phyloP scores from a whole-genome alignment of 2,329 filamentous ascomycete species.

The Fusarium pilosicola region DNA sequence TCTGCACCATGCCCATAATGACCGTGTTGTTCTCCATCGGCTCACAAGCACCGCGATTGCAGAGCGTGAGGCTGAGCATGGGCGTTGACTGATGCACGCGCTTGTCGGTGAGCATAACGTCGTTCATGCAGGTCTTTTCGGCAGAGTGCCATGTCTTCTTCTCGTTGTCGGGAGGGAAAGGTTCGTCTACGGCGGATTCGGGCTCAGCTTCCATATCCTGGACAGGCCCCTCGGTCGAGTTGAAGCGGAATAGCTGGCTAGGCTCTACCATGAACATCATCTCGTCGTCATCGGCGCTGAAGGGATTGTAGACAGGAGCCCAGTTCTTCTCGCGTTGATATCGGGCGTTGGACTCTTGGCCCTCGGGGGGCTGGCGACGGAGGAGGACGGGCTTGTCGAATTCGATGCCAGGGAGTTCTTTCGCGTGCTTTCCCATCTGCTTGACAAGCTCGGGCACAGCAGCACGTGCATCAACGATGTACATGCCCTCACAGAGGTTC shows the following conservation, averaged over 20 bases:
- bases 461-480: slow-evolving; percentile 33
- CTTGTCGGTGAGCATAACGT: slow-evolving; percentile 38
- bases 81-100: slow-evolving; percentile 39
- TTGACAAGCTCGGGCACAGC: slow-evolving; percentile 32
- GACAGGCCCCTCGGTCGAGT: slow-evolving; percentile 17
- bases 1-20: slow-evolving; percentile 39
- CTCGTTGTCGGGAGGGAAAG: slow-evolving; percentile 29
- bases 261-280: slow-evolving; percentile 41
- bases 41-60: slow-evolving; percentile 33
- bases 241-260: slow-evolving; percentile 32
- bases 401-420: slow-evolving; percentile 27
- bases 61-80: slow-evolving; percentile 38
- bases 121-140: slow-evolving; percentile 32
- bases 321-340: slow-evolving; percentile 41
- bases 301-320: slow-evolving; percentile 32
- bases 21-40: slow-evolving; percentile 35
- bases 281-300: slow-evolving; percentile 33
- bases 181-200: slow-evolving; percentile 34
- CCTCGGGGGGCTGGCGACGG: slow-evolving; percentile 29
- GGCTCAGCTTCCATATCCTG: slow-evolving; percentile 17
- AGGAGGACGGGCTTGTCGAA: slow-evolving; percentile 32
- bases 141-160: slow-evolving; percentile 35
- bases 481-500: slow-evolving; percentile 39
- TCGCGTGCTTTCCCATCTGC: slow-evolving; percentile 31
- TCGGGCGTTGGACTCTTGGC: slow-evolving; percentile 16